Evolutionary conservation across 1,284 basidiomycete species (phyloP).

Genomic region (Inonotus obliquus): DNA sequence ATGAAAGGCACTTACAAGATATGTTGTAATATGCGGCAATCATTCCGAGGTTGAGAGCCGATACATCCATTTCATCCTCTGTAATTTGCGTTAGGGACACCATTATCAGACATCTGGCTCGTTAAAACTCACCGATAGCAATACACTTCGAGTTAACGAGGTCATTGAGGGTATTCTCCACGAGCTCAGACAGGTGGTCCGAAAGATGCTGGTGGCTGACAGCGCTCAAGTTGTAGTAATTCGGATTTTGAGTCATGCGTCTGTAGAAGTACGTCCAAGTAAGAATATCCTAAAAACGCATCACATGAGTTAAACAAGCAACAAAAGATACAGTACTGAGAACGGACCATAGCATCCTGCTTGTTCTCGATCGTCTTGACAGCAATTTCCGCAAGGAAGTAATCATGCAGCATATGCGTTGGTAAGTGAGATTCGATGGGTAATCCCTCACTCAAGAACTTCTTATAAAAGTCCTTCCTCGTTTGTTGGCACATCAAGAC

Average conservation of each 20-base stretch:
- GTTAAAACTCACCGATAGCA: conserved; percentile 61
- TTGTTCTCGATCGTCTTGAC: conserved; percentile 99
- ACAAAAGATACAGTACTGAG: conserved; percentile 19
- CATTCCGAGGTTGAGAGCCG: conserved; percentile 91
- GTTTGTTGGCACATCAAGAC: conserved; percentile 97
- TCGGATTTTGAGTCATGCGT: conserved; percentile 92
- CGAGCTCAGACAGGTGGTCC: conserved; percentile 92
- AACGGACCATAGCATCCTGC: conserved; percentile 86
- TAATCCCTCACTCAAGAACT: conserved; percentile 95
- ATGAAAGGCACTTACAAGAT: conserved; percentile 52
- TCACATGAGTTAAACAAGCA: background rate
- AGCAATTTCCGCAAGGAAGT: conserved; percentile 98
- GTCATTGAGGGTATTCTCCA: conserved; percentile 90
- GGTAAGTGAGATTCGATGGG: conserved; percentile 95
- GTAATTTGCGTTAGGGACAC: conserved; percentile 14
- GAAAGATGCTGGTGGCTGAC: conserved; percentile 91
- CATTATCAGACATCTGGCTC: background rate
- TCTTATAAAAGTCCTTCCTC: conserved; percentile 97
- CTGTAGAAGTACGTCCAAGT: conserved; percentile 98
- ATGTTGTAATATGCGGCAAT: conserved; percentile 94
- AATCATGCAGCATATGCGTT: conserved; percentile 87
- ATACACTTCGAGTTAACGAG: conserved; percentile 95
- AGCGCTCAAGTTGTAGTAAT: conserved; percentile 93
- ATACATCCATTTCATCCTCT: conserved; percentile 93
- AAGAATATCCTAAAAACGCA: conserved; percentile 67